Percentiles rank a stretch among this genome's conserved stretches.
These are phyloP conservation scores for Clathrospora elynae DNA, from an alignment of 2,329 filamentous ascomycete species.

Conservation along the genomic window DNA sequence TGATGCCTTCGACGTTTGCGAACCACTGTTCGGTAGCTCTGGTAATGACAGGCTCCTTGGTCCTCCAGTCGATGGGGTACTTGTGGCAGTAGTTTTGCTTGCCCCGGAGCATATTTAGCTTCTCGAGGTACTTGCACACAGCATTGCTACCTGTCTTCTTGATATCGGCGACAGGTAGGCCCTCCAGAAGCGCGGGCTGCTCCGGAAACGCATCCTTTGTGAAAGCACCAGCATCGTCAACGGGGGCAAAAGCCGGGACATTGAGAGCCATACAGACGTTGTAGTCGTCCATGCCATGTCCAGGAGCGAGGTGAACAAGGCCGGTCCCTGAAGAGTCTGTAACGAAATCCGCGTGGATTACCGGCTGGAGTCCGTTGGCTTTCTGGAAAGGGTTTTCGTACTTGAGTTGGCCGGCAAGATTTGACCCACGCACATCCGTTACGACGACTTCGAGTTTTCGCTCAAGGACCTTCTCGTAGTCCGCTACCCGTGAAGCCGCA, in stretches of 20 bases:
- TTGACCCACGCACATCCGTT: slow-evolving; percentile 65
- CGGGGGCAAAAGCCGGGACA: slow-evolving; percentile 77
- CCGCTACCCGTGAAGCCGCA: slow-evolving; percentile 71
- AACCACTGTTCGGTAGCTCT: slow-evolving; percentile 98
- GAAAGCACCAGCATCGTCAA: slow-evolving; percentile 81
- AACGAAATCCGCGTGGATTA: slow-evolving; percentile 88
- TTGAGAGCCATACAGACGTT: slow-evolving; percentile 73
- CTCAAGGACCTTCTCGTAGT: slow-evolving; percentile 44
- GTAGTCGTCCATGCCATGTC: slow-evolving; percentile 97
- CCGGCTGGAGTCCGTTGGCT: slow-evolving; percentile 63
- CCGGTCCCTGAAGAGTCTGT: slow-evolving; percentile 89
- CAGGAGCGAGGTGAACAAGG: slow-evolving; percentile 91
- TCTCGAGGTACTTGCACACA: slow-evolving; percentile 70
- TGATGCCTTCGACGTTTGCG: slow-evolving; percentile 85
- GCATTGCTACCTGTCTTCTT: slow-evolving; percentile 61
- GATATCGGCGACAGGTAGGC: slow-evolving; percentile 71
- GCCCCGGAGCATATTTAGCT: slow-evolving; percentile 62
- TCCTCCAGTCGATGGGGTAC: slow-evolving; percentile 97
- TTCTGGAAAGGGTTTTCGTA: slow-evolving; percentile 76
- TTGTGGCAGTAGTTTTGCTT: slow-evolving; percentile 81
- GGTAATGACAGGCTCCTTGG: slow-evolving; percentile 88
- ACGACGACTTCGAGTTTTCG: slow-evolving; percentile 56
- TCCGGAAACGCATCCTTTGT: slow-evolving; percentile 78
- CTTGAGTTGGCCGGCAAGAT: slow-evolving; percentile 64
- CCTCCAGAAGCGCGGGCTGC: slow-evolving; percentile 68